Evolutionary conservation across 2,329 filamentous ascomycete genomes (phyloP).

Genomic region (Talaromyces sp.): DNA sequence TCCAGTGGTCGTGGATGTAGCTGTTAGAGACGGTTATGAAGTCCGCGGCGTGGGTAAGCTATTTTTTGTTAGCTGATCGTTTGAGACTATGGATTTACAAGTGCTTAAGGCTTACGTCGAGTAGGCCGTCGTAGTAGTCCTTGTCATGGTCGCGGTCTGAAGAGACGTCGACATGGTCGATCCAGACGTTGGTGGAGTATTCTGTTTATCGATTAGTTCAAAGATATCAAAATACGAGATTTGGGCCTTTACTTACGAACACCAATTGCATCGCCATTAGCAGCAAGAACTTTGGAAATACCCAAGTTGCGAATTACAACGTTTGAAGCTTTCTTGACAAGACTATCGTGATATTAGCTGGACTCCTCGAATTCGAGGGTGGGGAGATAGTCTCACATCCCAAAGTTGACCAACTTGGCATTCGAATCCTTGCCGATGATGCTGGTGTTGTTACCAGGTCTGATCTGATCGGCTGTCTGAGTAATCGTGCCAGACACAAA

Average conservation of each 20-base stretch:
- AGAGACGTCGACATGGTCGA: neutral
- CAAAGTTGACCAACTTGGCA: neutral
- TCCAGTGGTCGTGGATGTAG: slow-evolving; percentile 59
- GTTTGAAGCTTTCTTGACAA: neutral
- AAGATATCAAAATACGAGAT: neutral
- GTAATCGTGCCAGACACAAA: neutral
- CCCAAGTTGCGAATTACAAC: neutral
- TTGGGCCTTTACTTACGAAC: neutral
- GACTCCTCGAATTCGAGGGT: neutral
- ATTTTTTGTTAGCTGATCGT: neutral
- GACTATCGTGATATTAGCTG: neutral
- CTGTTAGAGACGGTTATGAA: slow-evolving; percentile 53
- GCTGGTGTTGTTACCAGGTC: neutral
- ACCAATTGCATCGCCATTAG: neutral
- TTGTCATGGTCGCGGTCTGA: neutral
- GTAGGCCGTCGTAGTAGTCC: neutral
- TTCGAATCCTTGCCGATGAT: neutral
- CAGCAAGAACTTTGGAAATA: neutral
- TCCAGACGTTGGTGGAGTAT: slow-evolving; percentile 1
- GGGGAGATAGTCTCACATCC: neutral
- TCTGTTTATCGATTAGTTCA: neutral
- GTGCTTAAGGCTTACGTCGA: neutral
- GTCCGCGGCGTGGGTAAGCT: slow-evolving; percentile 59
- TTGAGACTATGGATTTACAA: too few relatives aligned
- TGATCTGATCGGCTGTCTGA: neutral